Conservation (phyloP, 2,329 filamentous ascomycete genomes). For the Colletotrichum sp. region DNA sequence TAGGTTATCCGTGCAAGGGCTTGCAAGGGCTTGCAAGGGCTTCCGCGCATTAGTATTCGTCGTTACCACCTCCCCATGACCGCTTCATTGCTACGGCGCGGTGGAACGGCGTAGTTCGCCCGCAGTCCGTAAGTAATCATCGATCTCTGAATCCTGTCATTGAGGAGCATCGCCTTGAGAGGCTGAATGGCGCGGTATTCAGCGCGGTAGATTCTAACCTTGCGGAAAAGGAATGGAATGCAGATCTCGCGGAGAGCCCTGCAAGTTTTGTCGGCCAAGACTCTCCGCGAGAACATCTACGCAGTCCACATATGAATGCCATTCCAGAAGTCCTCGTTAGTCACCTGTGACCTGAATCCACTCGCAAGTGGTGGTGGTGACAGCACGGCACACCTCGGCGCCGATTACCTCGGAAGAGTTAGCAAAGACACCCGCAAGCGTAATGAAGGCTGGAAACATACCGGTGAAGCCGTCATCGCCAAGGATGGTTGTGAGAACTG, state of each 20-base stretch:
- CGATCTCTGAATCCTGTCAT: neutral
- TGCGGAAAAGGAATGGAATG: neutral
- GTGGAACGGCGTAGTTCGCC: neutral
- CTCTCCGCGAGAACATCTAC: rapidly evolving
- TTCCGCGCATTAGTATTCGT: neutral
- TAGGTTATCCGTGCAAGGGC: neutral
- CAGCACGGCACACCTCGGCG: neutral
- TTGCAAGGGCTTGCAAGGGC: no score
- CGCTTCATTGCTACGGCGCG: neutral
- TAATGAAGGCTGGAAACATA: neutral
- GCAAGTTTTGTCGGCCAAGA: neutral
- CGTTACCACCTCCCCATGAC: neutral
- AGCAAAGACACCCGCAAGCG: rapidly evolving
- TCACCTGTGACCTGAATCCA: neutral
- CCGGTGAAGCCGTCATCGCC: neutral
- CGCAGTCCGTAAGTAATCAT: neutral
- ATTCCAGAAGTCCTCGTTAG: neutral
- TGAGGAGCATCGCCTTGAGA: neutral
- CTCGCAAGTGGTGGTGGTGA: rapidly evolving
- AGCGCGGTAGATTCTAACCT: neutral
- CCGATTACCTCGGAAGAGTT: neutral
- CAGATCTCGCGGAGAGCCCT: neutral
- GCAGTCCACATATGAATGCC: neutral
- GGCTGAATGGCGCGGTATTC: neutral
- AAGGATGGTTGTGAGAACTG: rapidly evolving